Conservation (phyloP, 176 grass and related monocot genomes). For the Carex scoparia region DNA sequence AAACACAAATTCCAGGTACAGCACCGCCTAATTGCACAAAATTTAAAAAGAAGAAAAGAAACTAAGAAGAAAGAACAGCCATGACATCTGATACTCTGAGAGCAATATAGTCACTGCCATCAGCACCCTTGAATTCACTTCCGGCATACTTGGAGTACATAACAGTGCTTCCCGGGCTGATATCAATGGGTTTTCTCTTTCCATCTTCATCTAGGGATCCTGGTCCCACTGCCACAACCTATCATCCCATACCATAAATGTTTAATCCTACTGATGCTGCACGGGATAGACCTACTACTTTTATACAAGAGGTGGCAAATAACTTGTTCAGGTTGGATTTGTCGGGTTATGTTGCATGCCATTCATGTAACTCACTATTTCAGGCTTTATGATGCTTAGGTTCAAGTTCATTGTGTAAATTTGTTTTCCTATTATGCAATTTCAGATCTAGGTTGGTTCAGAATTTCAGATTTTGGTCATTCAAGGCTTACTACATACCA, state of each 20-base stretch:
- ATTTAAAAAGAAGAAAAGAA: background rate
- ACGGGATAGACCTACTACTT: background rate
- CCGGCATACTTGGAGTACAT: constrained; percentile 70
- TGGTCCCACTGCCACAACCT: constrained; percentile 68
- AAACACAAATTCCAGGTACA: constrained; percentile 10
- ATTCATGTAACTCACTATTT: background rate
- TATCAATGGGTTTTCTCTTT: constrained; percentile 42
- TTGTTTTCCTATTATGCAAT: background rate
- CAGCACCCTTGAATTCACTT: constrained; percentile 51
- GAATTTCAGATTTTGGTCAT: background rate
- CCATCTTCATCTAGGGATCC: constrained; percentile 63
- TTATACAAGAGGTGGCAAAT: background rate
- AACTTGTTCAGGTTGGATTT: background rate
- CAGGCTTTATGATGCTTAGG: background rate
- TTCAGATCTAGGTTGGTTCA: background rate
- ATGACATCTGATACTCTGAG: constrained; percentile 61
- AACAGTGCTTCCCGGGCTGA: constrained; percentile 38
- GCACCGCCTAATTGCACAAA: constrained; percentile 3
- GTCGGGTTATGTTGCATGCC: background rate
- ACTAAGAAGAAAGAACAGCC: constrained; percentile 51
- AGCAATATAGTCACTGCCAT: constrained; percentile 54
- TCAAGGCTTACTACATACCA: background rate
- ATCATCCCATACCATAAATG: background rate
- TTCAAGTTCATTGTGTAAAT: background rate
- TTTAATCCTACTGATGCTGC: background rate